phyloP scores from a whole-genome alignment of 1,284 basidiomycete species.

The Ceratobasidium sp. region DNA sequence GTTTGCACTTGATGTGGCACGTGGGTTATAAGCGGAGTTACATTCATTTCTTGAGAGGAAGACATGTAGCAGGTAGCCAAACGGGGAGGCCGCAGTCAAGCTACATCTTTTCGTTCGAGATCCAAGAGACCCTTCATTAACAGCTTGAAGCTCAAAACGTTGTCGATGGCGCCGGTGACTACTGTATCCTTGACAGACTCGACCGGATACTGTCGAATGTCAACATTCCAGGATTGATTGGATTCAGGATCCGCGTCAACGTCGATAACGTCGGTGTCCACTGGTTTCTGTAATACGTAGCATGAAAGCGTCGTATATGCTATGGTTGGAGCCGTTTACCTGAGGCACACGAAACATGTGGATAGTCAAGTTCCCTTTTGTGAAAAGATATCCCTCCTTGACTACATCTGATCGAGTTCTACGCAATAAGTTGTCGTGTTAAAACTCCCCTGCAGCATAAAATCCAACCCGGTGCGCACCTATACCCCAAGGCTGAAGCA shows the following conservation, averaged over 20 bases:
- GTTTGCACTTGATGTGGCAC: constrained; percentile 4
- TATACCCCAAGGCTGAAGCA: constrained; percentile 41
- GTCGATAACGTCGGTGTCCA: constrained; percentile 30
- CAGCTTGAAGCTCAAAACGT: constrained; percentile 29
- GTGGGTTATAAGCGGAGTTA: constrained; percentile 19
- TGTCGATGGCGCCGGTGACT: constrained; percentile 38
- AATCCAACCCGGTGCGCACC: not conserved
- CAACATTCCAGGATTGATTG: constrained; percentile 31
- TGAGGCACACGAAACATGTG: constrained; percentile 32
- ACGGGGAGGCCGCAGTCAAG: not conserved
- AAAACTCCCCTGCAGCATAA: not conserved
- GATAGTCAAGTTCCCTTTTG: constrained; percentile 21
- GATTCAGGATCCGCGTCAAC: constrained; percentile 28
- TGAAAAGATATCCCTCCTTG: constrained; percentile 36
- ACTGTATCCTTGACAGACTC: constrained; percentile 40
- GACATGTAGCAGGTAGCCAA: not conserved
- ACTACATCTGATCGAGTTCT: constrained; percentile 10
- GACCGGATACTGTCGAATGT: constrained; percentile 35
- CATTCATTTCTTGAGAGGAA: not conserved
- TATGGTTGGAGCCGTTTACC: not conserved
- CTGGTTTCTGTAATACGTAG: constrained; percentile 17
- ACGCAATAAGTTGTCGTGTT: not conserved
- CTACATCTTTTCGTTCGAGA: constrained; percentile 33
- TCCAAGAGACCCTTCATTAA: constrained; percentile 39
- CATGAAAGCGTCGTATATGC: not conserved